Percentiles rank a stretch among this genome's conserved stretches.
Conservation (phyloP, 192 early-diverging fungal genomes). For the Cetraspora pellucida region DNA sequence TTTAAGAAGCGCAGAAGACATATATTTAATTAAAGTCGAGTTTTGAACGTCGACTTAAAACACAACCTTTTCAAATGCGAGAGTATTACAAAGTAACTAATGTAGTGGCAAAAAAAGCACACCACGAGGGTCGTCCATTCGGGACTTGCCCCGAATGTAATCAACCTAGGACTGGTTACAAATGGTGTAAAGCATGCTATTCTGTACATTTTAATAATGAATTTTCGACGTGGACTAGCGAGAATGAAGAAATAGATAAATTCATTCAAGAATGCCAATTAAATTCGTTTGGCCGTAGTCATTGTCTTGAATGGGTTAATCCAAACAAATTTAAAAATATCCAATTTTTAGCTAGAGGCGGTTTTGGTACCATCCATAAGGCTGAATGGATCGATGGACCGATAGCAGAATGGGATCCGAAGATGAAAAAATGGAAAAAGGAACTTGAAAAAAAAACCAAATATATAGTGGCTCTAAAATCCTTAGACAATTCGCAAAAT, state of each 20-base stretch:
- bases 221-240: conserved; percentile 15
- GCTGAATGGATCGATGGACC: conserved; percentile 15
- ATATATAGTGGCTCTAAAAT: neutral
- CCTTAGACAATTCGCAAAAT: neutral
- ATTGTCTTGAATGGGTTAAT: conserved; percentile 4
- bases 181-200: conserved; percentile 19
- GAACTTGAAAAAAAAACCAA: neutral
- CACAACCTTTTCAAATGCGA: no score
- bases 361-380: neutral
- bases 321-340: neutral
- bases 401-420: neutral
- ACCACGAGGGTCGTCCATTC: no score
- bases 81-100: no score
- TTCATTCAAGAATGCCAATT: conserved; percentile 18
- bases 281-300: neutral
- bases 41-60: no score
- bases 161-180: neutral
- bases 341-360: neutral
- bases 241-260: conserved; percentile 9
- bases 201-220: conserved; percentile 1
- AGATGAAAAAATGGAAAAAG: neutral
- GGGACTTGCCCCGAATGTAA: conserved; percentile 5
- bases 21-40: no score
- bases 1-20: no score
- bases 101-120: no score